Percentiles rank a stretch among this genome's conserved stretches.
These are phyloP conservation scores for Phycomyces blakesleeanus DNA, from an alignment of 192 early-diverging fungal species.

Conservation along the genomic window DNA sequence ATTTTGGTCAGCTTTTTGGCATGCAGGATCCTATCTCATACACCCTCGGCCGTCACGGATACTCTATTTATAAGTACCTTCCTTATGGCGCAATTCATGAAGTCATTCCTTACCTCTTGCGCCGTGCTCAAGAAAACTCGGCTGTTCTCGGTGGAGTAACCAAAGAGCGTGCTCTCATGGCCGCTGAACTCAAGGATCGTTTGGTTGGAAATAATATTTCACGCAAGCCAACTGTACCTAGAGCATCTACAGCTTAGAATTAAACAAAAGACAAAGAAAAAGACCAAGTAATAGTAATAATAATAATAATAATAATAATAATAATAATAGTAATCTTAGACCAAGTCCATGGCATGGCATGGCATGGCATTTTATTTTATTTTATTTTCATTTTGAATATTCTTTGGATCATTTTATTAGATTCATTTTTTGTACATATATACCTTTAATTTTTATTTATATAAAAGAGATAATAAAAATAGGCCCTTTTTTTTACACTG, in stretches of 20 bases:
- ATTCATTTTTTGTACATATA: not conserved
- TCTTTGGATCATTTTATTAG: not conserved
- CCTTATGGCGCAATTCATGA: conserved; percentile 88
- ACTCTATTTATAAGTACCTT: conserved; percentile 88
- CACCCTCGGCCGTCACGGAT: conserved; percentile 70
- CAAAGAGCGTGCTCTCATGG: conserved; percentile 52
- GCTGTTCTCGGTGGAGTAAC: conserved; percentile 65
- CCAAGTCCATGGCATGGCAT: too few species aligned
- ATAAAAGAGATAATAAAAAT: not conserved
- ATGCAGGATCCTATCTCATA: conserved; percentile 93
- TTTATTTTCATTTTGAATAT: not conserved
- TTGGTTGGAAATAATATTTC: conserved; percentile 15
- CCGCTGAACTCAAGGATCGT: conserved; percentile 56
- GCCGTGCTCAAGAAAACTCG: conserved; percentile 93
- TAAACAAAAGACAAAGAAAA: not conserved
- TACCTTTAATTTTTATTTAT: not conserved
- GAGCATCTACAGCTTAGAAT: not conserved
- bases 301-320: too few species aligned
- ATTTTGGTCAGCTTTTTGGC: conserved; percentile 91
- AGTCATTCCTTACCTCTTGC: conserved; percentile 89
- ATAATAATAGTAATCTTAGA: too few species aligned
- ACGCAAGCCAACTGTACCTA: not conserved
- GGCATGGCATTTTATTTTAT: too few species aligned
- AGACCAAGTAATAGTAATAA: too few species aligned
- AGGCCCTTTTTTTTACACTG: not conserved